A percentile compares a stretch with the other conserved stretches of the same genome.
Conservation (phyloP, 2,329 filamentous ascomycete genomes). For the Lizonia empirigonia region DNA sequence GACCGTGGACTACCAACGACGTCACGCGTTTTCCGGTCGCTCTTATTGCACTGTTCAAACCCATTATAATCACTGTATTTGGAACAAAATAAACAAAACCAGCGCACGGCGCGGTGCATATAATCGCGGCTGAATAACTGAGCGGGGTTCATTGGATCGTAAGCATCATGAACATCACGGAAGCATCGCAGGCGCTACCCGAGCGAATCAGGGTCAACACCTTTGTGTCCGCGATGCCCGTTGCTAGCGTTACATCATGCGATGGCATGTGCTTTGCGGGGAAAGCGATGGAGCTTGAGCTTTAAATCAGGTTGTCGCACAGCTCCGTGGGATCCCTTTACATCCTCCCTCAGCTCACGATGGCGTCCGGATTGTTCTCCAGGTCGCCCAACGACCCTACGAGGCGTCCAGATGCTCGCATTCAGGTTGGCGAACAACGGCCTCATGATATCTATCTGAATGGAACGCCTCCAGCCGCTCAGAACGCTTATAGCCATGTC, state of each 20-base stretch:
- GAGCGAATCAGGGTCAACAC: conserved; percentile 11
- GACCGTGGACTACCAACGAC: conserved; percentile 5
- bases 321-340: background rate
- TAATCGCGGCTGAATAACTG: conserved; percentile 13
- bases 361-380: conserved; percentile 17
- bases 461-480: conserved; percentile 25
- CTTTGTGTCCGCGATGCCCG: conserved; percentile 2
- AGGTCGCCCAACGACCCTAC: conserved; percentile 5
- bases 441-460: conserved; percentile 44
- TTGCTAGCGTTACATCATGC: conserved; percentile 19
- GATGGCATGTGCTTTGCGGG: conserved; percentile 19
- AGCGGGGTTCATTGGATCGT: conserved; percentile 16
- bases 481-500: conserved; percentile 21
- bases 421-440: conserved; percentile 40
- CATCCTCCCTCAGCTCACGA: background rate
- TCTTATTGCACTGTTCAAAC: background rate
- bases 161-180: conserved; percentile 8
- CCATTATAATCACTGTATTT: background rate
- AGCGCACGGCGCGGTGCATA: background rate
- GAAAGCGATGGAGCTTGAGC: conserved; percentile 12
- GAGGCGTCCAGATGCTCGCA: conserved; percentile 37
- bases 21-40: background rate
- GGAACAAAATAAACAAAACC: background rate
- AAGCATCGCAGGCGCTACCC: conserved; percentile 6
- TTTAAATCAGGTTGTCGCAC: conserved; percentile 11